These are phyloP conservation scores for Myriosclerotinia scirpicola DNA, from an alignment of 2,329 filamentous ascomycete genomes.

Conservation along the genomic window DNA sequence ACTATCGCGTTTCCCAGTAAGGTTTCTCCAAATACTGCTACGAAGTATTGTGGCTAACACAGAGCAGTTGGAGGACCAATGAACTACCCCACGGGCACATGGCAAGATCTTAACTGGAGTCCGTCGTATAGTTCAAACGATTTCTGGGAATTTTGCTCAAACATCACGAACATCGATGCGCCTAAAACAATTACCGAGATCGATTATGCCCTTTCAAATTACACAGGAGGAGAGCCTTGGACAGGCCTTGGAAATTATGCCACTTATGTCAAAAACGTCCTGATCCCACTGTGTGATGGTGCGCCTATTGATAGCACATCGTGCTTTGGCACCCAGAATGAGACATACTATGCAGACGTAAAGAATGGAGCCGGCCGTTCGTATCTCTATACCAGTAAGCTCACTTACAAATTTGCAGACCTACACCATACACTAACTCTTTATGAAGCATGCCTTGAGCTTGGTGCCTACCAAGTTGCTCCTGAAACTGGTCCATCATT, in stretches of 20 bases:
- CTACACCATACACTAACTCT: background rate
- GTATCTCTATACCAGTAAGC: conserved; percentile 49
- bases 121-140: conserved; percentile 45
- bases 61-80: conserved; percentile 46
- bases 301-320: conserved; percentile 46
- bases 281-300: conserved; percentile 46
- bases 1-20: conserved; percentile 48
- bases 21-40: background rate
- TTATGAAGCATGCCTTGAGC: conserved; percentile 46
- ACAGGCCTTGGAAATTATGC: conserved; percentile 53
- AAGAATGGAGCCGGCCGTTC: conserved; percentile 46
- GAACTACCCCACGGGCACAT: conserved; percentile 51
- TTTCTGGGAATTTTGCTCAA: conserved; percentile 54
- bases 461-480: conserved; percentile 51
- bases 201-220: conserved; percentile 49
- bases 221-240: conserved; percentile 52
- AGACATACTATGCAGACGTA: conserved; percentile 47
- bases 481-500: conserved; percentile 47
- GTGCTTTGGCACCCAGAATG: conserved; percentile 47
- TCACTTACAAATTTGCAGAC: background rate
- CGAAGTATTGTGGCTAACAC: conserved; percentile 13
- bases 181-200: conserved; percentile 47
- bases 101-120: conserved; percentile 56
- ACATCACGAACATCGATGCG: conserved; percentile 49
- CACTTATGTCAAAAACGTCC: conserved; percentile 49